Conservation (phyloP, 2,329 filamentous ascomycete species). For the Xylogone sp. region DNA sequence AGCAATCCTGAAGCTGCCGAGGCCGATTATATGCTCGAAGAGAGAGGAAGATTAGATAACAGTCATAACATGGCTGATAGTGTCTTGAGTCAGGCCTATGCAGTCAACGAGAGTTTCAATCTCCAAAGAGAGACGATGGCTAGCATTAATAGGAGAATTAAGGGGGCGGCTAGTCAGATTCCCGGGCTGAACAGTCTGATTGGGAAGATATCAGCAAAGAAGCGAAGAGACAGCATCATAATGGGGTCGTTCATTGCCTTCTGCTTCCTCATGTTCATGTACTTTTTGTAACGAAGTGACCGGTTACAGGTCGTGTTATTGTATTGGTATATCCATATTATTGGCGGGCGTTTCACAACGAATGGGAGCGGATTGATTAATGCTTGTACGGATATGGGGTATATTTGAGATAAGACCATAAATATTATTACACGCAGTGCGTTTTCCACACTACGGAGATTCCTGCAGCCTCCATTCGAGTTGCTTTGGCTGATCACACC, state of each 20-base stretch:
- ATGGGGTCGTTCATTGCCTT: conserved; percentile 87
- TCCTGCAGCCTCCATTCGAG: background rate
- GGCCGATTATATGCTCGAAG: conserved; percentile 95
- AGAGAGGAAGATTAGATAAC: conserved; percentile 80
- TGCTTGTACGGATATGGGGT: conserved; percentile 27
- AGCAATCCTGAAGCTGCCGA: conserved; percentile 79
- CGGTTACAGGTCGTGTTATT: conserved; percentile 5
- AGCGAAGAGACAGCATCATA: conserved; percentile 91
- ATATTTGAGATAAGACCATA: conserved; percentile 13
- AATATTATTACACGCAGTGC: background rate
- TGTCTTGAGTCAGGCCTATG: conserved; percentile 92
- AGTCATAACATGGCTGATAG: conserved; percentile 86
- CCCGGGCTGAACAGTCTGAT: conserved; percentile 93
- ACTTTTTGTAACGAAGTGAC: conserved; percentile 55
- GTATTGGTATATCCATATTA: conserved; percentile 11
- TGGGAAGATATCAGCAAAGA: conserved; percentile 87
- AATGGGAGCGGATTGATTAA: conserved; percentile 12
- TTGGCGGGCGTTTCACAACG: conserved; percentile 22
- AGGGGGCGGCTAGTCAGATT: conserved; percentile 82
- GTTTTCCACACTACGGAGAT: background rate
- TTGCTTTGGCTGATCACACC: background rate
- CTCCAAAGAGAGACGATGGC: conserved; percentile 83
- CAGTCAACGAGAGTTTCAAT: conserved; percentile 87
- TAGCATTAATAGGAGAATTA: conserved; percentile 88
- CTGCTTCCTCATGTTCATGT: conserved; percentile 84